Base-by-base conservation (phyloP, 164 flowering plant species). In the Nymphaea colorata region DNA sequence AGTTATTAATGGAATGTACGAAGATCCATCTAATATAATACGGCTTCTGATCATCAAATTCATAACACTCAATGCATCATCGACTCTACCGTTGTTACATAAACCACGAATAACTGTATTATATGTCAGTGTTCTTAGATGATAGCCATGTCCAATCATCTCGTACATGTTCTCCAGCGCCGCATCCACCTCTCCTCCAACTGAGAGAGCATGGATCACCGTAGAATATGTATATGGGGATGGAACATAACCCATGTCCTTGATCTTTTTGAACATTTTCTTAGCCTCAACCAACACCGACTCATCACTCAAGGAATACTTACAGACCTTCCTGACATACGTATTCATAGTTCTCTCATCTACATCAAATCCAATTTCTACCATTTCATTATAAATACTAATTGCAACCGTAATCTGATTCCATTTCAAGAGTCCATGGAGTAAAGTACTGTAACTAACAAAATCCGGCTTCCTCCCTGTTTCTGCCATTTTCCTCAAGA, bases 361-460 rank as follows among this genome's bases (percentile, higher is more conserved):
- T n/a, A 79, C 81, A 64, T 76, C 70, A 41, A 78, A 78, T 14
- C 91, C 96, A 44, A 25, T 7, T 12, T 45, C 65, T 16, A 75
- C 73, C 96, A 90, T 87, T 72, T 83, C 90, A 68, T 75, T 79
- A 64, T 86, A 89, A 64, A 85, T 62, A 65, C 69, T 44, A 3
- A 84, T 15, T 2, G 87, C 90, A 0, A 81, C 73, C 16, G 61
- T 64, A 6, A 66, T 43, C 69, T 86, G 69, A 6, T 83, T 80
- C 96, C 98, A 90, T 72, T 81, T 83, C 69, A 93, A 68, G 77
- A 93, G 67, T 53, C 96, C 94, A 73, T 83, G 85, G 62, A 89
- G 71, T 76, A 93, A 76, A 41, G 95, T 91, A 72, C 75, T 82
- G 67, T 86, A 93, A 75, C 76, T 89, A 16, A 93, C 79, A 70